phyloP scores from a whole-genome alignment of 345 rosid species.

The Hypericum perforatum region DNA sequence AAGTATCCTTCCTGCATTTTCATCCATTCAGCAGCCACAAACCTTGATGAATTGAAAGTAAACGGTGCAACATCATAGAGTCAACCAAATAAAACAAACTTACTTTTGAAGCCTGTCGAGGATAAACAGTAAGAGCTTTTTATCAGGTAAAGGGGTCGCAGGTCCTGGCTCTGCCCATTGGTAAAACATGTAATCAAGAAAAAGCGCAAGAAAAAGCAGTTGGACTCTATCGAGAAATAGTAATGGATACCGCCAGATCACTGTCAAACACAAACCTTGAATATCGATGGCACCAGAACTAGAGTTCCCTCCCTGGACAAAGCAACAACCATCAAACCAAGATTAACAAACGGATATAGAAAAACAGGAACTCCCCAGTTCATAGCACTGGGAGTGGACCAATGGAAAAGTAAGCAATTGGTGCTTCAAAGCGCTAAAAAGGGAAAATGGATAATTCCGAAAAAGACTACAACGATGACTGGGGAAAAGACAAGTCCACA shows the following conservation, averaged over 20 bases:
- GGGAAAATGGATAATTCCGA: background rate
- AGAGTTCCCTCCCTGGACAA: background rate
- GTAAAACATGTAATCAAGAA: slow-evolving; percentile 31
- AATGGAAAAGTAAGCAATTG: no score
- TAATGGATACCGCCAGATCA: background rate
- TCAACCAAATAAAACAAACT: slow-evolving; percentile 12
- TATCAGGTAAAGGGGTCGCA: slow-evolving; percentile 95
- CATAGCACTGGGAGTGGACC: background rate
- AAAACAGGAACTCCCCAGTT: background rate
- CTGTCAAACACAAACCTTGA: background rate
- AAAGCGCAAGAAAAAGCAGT: slow-evolving; percentile 13
- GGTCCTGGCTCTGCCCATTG: slow-evolving; percentile 74
- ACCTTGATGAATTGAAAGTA: slow-evolving; percentile 1
- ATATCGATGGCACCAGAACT: background rate
- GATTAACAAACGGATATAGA: background rate
- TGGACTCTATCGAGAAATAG: slow-evolving; percentile 5
- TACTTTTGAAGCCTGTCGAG: slow-evolving; percentile 99
- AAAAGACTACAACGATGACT: background rate
- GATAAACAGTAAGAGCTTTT: slow-evolving; percentile 95
- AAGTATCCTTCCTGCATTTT: slow-evolving; percentile 78
- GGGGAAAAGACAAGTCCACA: slow-evolving; percentile 2
- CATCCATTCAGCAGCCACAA: slow-evolving; percentile 14
- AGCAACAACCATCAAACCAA: background rate
- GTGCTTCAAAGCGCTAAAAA: no score
- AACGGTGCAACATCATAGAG: background rate